These are phyloP conservation scores for Termitomyces sp. DNA, from an alignment of 768 basidiomycete genomes.

Conservation along the genomic window DNA sequence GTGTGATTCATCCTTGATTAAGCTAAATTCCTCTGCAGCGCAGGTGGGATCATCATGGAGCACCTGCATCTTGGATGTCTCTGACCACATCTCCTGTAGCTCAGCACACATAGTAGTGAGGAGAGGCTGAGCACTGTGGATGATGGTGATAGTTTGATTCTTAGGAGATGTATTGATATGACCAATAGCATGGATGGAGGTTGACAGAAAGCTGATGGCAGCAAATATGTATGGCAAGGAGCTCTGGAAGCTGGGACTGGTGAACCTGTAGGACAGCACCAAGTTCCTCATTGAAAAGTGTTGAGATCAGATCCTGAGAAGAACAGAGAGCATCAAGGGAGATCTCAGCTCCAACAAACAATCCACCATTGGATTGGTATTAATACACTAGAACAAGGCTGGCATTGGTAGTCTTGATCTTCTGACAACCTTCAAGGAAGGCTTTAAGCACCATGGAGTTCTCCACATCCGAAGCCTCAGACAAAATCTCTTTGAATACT, in stretches of 20 bases:
- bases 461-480: conserved; percentile 84
- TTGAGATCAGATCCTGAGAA: conserved; percentile 55
- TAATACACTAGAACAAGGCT: conserved; percentile 89
- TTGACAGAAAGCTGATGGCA: conserved; percentile 70
- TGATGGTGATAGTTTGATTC: conserved; percentile 66
- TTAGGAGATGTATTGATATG: conserved; percentile 51
- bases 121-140: conserved; percentile 46
- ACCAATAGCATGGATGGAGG: conserved; percentile 78
- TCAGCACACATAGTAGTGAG: conserved; percentile 66
- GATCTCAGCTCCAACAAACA: conserved; percentile 80
- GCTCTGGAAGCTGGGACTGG: conserved; percentile 47
- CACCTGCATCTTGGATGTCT: conserved; percentile 92
- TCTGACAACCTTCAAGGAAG: conserved; percentile 81
- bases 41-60: conserved; percentile 79
- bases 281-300: conserved; percentile 94
- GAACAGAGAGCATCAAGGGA: conserved; percentile 61
- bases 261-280: conserved; percentile 91
- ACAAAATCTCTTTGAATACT: conserved; percentile 93
- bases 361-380: conserved; percentile 95
- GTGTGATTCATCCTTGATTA: conserved; percentile 59
- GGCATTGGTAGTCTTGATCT: conserved; percentile 53
- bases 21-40: conserved; percentile 79
- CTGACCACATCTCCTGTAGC: conserved; percentile 88
- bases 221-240: conserved; percentile 66
- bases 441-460: conserved; percentile 71